Evolutionary conservation across 2,329 filamentous ascomycete species (phyloP).

Genomic region (Biscogniauxia mediterranea): DNA sequence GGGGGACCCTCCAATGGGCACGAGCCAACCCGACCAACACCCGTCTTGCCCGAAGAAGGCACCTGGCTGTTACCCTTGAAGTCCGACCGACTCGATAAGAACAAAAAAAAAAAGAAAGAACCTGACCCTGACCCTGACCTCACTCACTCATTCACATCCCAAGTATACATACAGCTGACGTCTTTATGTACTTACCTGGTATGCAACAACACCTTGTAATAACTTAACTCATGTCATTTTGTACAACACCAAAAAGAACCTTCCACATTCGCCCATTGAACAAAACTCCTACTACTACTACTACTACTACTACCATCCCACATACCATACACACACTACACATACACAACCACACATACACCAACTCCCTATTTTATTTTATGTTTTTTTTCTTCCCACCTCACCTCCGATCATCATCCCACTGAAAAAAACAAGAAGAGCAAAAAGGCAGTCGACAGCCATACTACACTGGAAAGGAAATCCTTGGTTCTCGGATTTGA

Average conservation of each 20-base stretch:
- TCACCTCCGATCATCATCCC: not conserved
- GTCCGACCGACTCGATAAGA: no score
- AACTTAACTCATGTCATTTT: not conserved
- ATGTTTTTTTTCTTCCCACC: not conserved
- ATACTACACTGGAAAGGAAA: no score
- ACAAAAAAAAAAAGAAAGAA: slow-evolving; percentile 1
- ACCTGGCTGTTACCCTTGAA: no score
- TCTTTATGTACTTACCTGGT: not conserved
- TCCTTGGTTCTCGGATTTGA: no score
- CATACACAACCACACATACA: not conserved
- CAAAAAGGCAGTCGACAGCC: no score
- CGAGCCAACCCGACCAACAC: not conserved
- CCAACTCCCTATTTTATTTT: not conserved
- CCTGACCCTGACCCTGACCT: not conserved
- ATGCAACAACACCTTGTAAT: not conserved
- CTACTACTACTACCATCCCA: not conserved
- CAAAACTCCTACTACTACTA: not conserved
- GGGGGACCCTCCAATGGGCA: not conserved
- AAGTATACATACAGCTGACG: not conserved
- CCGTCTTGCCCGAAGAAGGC: not conserved
- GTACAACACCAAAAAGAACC: not conserved
- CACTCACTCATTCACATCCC: not conserved
- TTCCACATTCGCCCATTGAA: not conserved
- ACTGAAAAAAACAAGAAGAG: no score
- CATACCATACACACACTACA: not conserved